phyloP scores from a whole-genome alignment of 495 filamentous ascomycete species.

The Tuber aestivum region DNA sequence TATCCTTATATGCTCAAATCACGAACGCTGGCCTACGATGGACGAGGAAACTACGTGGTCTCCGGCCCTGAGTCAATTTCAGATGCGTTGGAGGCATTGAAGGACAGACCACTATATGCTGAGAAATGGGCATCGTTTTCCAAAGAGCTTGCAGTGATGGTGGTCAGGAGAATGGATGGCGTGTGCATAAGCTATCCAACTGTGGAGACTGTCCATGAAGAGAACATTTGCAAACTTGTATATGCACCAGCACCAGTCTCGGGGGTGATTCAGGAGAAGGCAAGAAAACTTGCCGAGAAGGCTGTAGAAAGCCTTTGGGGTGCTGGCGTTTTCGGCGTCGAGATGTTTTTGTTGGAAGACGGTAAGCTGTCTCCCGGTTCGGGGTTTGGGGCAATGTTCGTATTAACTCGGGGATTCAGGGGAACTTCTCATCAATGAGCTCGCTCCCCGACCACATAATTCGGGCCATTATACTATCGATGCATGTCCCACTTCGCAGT shows the following conservation, averaged over 20 bases:
- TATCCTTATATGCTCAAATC: conserved; percentile 95
- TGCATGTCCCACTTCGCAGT: conserved; percentile 80
- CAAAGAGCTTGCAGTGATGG: conserved; percentile 89
- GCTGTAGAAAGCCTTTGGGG: conserved; percentile 77
- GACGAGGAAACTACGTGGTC: conserved; percentile 82
- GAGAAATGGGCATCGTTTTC: conserved; percentile 86
- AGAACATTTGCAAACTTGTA: conserved; percentile 91
- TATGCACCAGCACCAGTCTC: conserved; percentile 79
- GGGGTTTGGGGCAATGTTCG: background rate
- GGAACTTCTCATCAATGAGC: conserved; percentile 75
- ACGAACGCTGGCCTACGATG: conserved; percentile 89
- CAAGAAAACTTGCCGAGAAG: conserved; percentile 69
- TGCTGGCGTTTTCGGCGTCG: conserved; percentile 90
- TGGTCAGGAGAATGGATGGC: conserved; percentile 78
- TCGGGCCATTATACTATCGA: conserved; percentile 97
- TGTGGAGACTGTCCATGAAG: conserved; percentile 91
- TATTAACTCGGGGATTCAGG: conserved; percentile 37
- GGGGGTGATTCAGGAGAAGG: conserved; percentile 54
- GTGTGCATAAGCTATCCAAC: conserved; percentile 72
- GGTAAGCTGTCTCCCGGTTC: conserved; percentile 46
- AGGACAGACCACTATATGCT: conserved; percentile 69
- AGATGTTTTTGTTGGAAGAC: conserved; percentile 87
- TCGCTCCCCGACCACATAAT: conserved; percentile 93
- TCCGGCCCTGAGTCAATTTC: conserved; percentile 60
- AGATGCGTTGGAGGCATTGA: conserved; percentile 61